These are phyloP conservation scores for Candida pini DNA, from an alignment of 805 yeast genomes.

Conservation along the genomic window DNA sequence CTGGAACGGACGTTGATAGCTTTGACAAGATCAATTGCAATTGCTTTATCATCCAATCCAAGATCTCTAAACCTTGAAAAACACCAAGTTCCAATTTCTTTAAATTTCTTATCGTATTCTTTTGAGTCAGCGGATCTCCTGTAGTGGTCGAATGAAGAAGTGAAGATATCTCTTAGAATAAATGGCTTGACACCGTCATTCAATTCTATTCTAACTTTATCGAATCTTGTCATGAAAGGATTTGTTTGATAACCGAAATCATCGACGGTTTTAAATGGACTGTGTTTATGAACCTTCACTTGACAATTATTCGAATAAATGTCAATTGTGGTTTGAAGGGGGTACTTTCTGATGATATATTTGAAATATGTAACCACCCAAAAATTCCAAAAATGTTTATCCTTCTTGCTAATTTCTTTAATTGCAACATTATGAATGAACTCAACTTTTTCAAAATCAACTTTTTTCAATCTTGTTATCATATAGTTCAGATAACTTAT, in stretches of 20 bases:
- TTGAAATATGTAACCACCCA: constrained; percentile 28
- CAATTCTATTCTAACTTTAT: constrained; percentile 19
- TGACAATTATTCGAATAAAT: constrained; percentile 16
- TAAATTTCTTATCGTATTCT: constrained; percentile 7
- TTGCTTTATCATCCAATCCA: constrained; percentile 10
- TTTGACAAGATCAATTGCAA: constrained; percentile 17
- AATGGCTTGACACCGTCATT: constrained; percentile 11
- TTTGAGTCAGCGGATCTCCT: constrained; percentile 11
- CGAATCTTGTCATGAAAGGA: constrained; percentile 24
- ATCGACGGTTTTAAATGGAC: constrained; percentile 10
- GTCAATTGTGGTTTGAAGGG: constrained; percentile 16
- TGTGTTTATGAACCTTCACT: neutral
- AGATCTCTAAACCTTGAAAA: constrained; percentile 10
- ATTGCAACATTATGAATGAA: constrained; percentile 17
- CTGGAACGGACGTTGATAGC: constrained; percentile 10
- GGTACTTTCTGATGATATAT: constrained; percentile 22
- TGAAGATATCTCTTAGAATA: constrained; percentile 25
- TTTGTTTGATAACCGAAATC: constrained; percentile 16
- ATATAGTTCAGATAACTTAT: constrained; percentile 25
- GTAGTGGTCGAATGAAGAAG: constrained; percentile 14
- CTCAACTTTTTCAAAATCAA: constrained; percentile 22
- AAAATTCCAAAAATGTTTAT: constrained; percentile 26
- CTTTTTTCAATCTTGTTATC: constrained; percentile 12
- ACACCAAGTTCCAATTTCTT: constrained; percentile 21
- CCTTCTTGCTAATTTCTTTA: constrained; percentile 5